Percentiles rank a stretch among this genome's conserved stretches.
Conservation (phyloP, 2,329 filamentous ascomycete genomes). For the Verticillium longisporum region DNA sequence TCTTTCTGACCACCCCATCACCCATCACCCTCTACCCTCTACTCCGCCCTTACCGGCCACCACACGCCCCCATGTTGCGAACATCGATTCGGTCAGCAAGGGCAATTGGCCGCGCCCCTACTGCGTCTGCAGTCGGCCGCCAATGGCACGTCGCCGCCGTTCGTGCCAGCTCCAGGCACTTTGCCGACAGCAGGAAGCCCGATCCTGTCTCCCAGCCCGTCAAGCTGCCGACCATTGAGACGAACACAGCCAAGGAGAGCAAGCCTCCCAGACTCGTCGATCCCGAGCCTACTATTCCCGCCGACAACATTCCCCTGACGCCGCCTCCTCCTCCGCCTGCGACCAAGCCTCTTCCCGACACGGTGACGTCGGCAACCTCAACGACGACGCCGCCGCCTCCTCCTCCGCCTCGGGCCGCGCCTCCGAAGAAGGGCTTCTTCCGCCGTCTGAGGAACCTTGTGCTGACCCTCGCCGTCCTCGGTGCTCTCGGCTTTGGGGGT, state of each 20-base stretch:
- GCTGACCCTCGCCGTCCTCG: slow-evolving; percentile 68
- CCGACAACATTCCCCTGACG: slow-evolving; percentile 30
- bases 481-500: slow-evolving; percentile 73
- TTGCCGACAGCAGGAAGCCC: slow-evolving; percentile 47
- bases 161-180: slow-evolving; percentile 45
- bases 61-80: slow-evolving; percentile 59
- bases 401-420: slow-evolving; percentile 25
- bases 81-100: slow-evolving; percentile 60
- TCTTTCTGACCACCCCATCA: slow-evolving; percentile 18
- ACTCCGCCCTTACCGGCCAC: slow-evolving; percentile 30
- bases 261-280: slow-evolving; percentile 31
- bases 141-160: slow-evolving; percentile 43
- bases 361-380: slow-evolving; percentile 21
- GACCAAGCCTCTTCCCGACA: slow-evolving; percentile 13
- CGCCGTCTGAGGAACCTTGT: slow-evolving; percentile 73
- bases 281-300: slow-evolving; percentile 27
- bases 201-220: slow-evolving; percentile 40
- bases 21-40: slow-evolving; percentile 14
- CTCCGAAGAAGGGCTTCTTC: slow-evolving; percentile 55
- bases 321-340: slow-evolving; percentile 23
- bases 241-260: slow-evolving; percentile 39
- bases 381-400: slow-evolving; percentile 28
- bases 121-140: slow-evolving; percentile 44
- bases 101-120: slow-evolving; percentile 48
- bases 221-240: slow-evolving; percentile 48